Conservation (phyloP, 1,139 yeast genomes). For the Debaryomyces sp. region DNA sequence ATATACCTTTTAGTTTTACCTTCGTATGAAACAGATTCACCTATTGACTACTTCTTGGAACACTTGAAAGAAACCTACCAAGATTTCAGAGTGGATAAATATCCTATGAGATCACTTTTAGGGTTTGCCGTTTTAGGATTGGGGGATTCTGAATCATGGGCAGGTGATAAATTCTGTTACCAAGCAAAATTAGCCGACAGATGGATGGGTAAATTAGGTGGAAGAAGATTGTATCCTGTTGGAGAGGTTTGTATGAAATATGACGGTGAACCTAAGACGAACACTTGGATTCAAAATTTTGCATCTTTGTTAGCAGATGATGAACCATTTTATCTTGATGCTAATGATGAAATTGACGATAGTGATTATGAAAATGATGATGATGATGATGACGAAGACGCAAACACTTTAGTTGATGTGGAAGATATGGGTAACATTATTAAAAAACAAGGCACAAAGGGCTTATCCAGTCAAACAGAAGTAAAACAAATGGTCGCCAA, state of each 20-base stretch:
- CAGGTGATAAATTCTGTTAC: constrained; percentile 77
- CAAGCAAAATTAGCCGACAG: constrained; percentile 79
- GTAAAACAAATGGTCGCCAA: constrained; percentile 87
- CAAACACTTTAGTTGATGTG: constrained; percentile 65
- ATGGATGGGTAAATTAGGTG: constrained; percentile 82
- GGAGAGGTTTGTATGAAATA: constrained; percentile 86
- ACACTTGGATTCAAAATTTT: constrained; percentile 68
- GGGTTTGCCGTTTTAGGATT: constrained; percentile 88
- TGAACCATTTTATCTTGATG: constrained; percentile 59
- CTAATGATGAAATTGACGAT: constrained; percentile 36
- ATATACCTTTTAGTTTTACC: constrained; percentile 82
- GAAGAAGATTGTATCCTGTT: constrained; percentile 77
- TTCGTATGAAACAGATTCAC: constrained; percentile 91
- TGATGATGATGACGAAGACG: constrained; percentile 38
- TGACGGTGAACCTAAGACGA: constrained; percentile 61
- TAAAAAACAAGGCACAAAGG: constrained; percentile 30
- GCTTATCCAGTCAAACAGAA: constrained; percentile 26
- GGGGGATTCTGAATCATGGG: constrained; percentile 88
- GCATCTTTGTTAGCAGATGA: constrained; percentile 63
- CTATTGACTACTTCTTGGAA: constrained; percentile 84
- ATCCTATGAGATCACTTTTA: constrained; percentile 64
- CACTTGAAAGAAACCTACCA: constrained; percentile 77
- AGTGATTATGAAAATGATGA: constrained; percentile 51
- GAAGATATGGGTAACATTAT: constrained; percentile 81
- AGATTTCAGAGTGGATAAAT: constrained; percentile 84